A percentile compares a stretch with the other conserved stretches of the same genome.
Conservation (phyloP, 1,284 basidiomycete species). For the Cutaneotrichosporon arboriforme region DNA sequence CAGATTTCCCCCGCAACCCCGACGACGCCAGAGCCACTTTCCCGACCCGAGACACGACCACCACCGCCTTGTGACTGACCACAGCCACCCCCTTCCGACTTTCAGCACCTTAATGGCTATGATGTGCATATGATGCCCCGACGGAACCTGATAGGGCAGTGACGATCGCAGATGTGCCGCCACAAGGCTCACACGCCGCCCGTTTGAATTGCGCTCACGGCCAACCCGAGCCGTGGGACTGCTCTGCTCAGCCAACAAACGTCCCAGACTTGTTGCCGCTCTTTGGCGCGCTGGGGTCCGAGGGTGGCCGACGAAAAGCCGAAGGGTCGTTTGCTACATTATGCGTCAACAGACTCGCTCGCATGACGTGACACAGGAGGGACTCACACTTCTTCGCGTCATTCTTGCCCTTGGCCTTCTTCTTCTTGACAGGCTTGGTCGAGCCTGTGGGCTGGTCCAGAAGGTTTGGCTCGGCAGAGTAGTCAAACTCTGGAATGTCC, state of each 20-base stretch:
- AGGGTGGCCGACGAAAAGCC: conserved; percentile 37
- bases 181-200: no score
- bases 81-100: no score
- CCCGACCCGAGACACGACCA: no score
- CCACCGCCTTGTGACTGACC: no score
- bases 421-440: conserved; percentile 1
- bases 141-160: background rate
- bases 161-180: no score
- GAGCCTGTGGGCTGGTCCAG: conserved; percentile 54
- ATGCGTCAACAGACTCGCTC: conserved; percentile 3
- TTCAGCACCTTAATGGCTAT: no score
- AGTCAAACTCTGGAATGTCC: conserved; percentile 63
- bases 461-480: conserved; percentile 65
- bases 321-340: conserved; percentile 19
- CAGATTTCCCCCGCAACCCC: no score
- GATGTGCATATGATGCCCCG: no score
- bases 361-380: background rate
- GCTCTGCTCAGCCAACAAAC: conserved; percentile 16
- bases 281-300: conserved; percentile 43
- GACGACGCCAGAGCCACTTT: no score
- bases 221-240: no score
- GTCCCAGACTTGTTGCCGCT: conserved; percentile 41
- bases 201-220: no score
- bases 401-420: conserved; percentile 5
- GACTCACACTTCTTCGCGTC: conserved; percentile 38